phyloP scores from a whole-genome alignment of 1,284 basidiomycete species.

The Cutaneotrichosporon sp. region DNA sequence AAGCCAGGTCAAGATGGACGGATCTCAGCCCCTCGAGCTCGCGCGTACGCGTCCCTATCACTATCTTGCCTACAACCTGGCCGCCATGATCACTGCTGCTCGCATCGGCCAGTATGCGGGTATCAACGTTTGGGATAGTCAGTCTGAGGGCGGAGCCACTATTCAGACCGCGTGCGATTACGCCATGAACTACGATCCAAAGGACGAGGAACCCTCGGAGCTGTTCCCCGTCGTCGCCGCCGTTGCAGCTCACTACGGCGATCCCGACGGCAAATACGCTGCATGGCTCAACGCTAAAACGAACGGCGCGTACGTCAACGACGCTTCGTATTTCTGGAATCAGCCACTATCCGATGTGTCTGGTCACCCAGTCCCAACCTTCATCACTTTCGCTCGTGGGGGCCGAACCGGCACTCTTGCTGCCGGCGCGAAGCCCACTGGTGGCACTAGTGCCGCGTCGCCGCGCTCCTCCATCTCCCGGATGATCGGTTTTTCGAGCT shows the following conservation, averaged over 20 bases:
- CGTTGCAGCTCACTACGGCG: conserved; percentile 31
- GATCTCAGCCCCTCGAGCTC: conserved; percentile 33
- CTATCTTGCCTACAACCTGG: conserved; percentile 42
- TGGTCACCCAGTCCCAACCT: conserved; percentile 1
- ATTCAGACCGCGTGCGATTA: conserved; percentile 33
- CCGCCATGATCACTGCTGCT: conserved; percentile 19
- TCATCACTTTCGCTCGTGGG: conserved; percentile 7
- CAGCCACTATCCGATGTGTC: conserved; percentile 18
- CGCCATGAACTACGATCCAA: conserved; percentile 21
- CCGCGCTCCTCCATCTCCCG: not conserved
- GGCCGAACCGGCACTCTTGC: conserved; percentile 7
- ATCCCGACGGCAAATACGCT: conserved; percentile 30
- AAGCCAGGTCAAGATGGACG: conserved; percentile 31
- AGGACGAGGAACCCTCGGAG: conserved; percentile 9
- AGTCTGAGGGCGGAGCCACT: conserved; percentile 19
- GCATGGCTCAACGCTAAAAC: conserved; percentile 20
- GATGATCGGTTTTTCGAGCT: not conserved
- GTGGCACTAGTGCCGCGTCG: not conserved
- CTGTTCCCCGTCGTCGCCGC: conserved; percentile 25
- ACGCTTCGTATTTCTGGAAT: conserved; percentile 26
- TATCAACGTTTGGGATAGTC: conserved; percentile 23
- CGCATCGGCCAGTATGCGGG: conserved; percentile 18
- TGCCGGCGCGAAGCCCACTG: not conserved
- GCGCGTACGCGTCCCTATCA: conserved; percentile 39
- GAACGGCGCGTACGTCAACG: conserved; percentile 22